Base-by-base conservation (phyloP, 1,284 basidiomycete species). In the Ganoderma sinense region DNA sequence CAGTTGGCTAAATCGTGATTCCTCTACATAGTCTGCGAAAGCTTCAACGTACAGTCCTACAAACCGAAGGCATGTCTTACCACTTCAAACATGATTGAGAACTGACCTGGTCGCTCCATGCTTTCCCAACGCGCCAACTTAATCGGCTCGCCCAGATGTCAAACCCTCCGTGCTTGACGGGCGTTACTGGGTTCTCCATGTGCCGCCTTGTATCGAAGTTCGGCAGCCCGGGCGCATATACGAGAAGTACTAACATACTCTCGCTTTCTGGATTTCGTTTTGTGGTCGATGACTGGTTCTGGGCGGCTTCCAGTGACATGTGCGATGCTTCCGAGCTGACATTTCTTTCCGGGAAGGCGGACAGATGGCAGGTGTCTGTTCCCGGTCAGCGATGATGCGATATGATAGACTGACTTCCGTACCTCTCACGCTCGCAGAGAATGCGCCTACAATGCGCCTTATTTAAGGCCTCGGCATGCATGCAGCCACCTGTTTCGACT, bases 141-240 rank as follows among this genome's bases (percentile, higher is more conserved):
- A 6, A 40, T 56, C 23, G 53, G 29, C 39, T 45, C 45, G 26
- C 51, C 62, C 40, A 64, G 65, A 39, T 73, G 71, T 51, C 71
- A 51, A 73, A 70, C 53, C 62, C 62, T 70, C 71, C 71, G 71
- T 55, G 65, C 23, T 67, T 67, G 69, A 70, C 71, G 71, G 71
- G 67, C 59, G 48, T n/a, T 13, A n/a, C 60, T 58, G 39, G 16
- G 45, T 48, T 2, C 40, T 29, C 16, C 45, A 48, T 48, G 33
- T 40, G 14, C 20, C 16, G 31, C 13, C n/a, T 29, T 10, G 48
- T 41, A 69, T 62, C 65, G 48, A 62, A 55, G 33, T 43, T 51
- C 60, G 26, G 14, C 36, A 62, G 16, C 33, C 14, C 56, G 31
- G 56, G n/a, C 31, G 33, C 31, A 23, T 11, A 16, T 13, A 14